phyloP scores from a whole-genome alignment of 148 eudicot genomes.

The Chenopodium berlandieri region DNA sequence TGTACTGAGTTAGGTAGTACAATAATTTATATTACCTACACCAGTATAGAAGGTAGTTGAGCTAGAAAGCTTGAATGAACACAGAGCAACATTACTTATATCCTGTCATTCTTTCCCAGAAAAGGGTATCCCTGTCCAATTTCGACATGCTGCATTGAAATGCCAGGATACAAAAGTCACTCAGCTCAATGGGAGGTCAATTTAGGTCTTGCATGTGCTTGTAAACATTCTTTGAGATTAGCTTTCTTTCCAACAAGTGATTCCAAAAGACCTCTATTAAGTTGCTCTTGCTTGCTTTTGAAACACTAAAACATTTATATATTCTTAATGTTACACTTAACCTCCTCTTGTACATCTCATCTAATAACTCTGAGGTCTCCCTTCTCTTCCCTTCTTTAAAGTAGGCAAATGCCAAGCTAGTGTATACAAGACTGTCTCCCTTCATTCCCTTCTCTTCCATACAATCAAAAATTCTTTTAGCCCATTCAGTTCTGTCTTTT shows the following conservation, averaged over 20 bases:
- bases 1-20: neutral
- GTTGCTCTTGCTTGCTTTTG: slow-evolving; percentile 46
- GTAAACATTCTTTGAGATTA: slow-evolving; percentile 50
- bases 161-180: neutral
- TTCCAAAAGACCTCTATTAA: slow-evolving; percentile 66
- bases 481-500: slow-evolving; percentile 64
- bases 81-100: neutral
- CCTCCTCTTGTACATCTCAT: slow-evolving; percentile 76
- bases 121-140: neutral
- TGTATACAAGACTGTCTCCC: slow-evolving; percentile 71
- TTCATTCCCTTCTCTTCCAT: slow-evolving; percentile 69
- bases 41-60: neutral
- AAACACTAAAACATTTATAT: slow-evolving; percentile 53
- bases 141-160: neutral
- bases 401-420: slow-evolving; percentile 67
- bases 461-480: slow-evolving; percentile 43
- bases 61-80: neutral
- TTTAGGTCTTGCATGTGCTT: slow-evolving; percentile 40
- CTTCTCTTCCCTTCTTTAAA: slow-evolving; percentile 49
- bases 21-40: neutral
- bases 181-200: slow-evolving; percentile 6
- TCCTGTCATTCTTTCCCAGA: neutral
- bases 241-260: slow-evolving; percentile 52
- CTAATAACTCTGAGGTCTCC: slow-evolving; percentile 52
- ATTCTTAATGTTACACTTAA: slow-evolving; percentile 63